Evolutionary conservation across 257 asterid genomes (phyloP).

Genomic region (Phtheirospermum japonicum): DNA sequence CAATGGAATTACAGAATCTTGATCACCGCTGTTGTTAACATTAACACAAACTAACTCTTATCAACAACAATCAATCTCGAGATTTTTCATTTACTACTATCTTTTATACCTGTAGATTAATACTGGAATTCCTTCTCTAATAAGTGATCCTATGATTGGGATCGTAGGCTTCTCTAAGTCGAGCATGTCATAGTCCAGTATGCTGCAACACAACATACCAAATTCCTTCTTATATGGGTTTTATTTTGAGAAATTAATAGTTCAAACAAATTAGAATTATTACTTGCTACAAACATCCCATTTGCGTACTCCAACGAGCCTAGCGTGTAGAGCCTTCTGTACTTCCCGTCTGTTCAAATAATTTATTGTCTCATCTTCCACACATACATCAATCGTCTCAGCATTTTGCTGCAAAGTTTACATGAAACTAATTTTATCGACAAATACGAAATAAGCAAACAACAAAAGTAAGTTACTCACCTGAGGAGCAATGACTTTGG

Average conservation of each 20-base stretch:
- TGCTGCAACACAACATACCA: slow-evolving; percentile 37
- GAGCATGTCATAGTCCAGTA: slow-evolving; percentile 57
- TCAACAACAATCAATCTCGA: no score
- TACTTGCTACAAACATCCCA: slow-evolving; percentile 75
- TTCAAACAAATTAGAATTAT: not conserved
- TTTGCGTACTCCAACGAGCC: slow-evolving; percentile 54
- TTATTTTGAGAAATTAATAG: not conserved
- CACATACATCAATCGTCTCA: slow-evolving; percentile 58
- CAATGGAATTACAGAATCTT: slow-evolving; percentile 71
- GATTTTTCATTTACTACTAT: no score
- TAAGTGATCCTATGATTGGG: slow-evolving; percentile 45
- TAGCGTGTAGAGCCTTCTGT: slow-evolving; percentile 59
- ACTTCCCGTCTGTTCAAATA: slow-evolving; percentile 64
- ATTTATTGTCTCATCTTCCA: slow-evolving; percentile 55
- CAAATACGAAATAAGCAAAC: not conserved
- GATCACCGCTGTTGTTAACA: slow-evolving; percentile 66
- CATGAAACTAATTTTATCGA: not conserved
- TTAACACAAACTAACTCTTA: not conserved
- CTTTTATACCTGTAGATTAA: slow-evolving; percentile 65
- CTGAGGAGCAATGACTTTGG: slow-evolving; percentile 53
- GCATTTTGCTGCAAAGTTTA: slow-evolving; percentile 41
- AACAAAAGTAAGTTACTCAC: slow-evolving; percentile 30
- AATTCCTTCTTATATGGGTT: no score
- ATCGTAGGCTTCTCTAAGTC: slow-evolving; percentile 65
- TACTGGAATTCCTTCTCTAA: slow-evolving; percentile 52